Percentiles rank a stretch among this genome's conserved stretches.
phyloP scores from a whole-genome alignment of 495 filamentous ascomycete genomes.

The Tuber melanosporum region DNA sequence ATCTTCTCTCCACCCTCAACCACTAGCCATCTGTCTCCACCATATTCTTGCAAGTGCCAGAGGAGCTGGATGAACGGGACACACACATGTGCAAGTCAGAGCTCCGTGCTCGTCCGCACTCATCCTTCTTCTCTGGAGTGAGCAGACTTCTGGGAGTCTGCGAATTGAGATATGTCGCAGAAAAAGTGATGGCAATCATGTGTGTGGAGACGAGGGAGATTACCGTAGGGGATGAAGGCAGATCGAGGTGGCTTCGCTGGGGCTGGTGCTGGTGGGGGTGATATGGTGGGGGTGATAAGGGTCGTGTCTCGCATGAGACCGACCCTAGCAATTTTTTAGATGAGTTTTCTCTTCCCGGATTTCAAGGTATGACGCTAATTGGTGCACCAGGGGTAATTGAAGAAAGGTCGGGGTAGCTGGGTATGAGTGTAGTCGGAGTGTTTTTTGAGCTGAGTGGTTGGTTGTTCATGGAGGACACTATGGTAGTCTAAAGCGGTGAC shows the following conservation, averaged over 20 bases:
- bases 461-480: not conserved
- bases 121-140: slow-evolving; percentile 7
- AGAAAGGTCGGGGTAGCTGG: not conserved
- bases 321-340: slow-evolving; percentile 36
- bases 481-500: not conserved
- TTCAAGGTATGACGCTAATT: slow-evolving; percentile 32
- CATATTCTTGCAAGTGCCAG: slow-evolving; percentile 16
- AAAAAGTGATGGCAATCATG: slow-evolving; percentile 8
- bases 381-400: slow-evolving; percentile 11
- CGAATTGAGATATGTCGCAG: slow-evolving; percentile 7
- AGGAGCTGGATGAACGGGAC: slow-evolving; percentile 20
- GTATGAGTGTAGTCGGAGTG: not conserved
- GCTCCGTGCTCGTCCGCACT: slow-evolving; percentile 38
- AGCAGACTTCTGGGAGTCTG: slow-evolving; percentile 3
- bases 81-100: slow-evolving; percentile 34
- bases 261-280: slow-evolving; percentile 30
- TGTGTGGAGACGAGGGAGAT: slow-evolving; percentile 28
- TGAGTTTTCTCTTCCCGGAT: slow-evolving; percentile 25
- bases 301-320: slow-evolving; percentile 28
- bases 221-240: slow-evolving; percentile 19
- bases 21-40: slow-evolving; percentile 13
- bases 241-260: slow-evolving; percentile 30
- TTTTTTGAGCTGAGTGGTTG: not conserved
- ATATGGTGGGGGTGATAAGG: slow-evolving; percentile 13
- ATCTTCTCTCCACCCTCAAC: slow-evolving; percentile 17